Evolutionary conservation across 192 early-diverging fungal genomes (phyloP), one percentile per base, ranked within the genome.

Genomic region (Umbelopsis vinacea): DNA sequence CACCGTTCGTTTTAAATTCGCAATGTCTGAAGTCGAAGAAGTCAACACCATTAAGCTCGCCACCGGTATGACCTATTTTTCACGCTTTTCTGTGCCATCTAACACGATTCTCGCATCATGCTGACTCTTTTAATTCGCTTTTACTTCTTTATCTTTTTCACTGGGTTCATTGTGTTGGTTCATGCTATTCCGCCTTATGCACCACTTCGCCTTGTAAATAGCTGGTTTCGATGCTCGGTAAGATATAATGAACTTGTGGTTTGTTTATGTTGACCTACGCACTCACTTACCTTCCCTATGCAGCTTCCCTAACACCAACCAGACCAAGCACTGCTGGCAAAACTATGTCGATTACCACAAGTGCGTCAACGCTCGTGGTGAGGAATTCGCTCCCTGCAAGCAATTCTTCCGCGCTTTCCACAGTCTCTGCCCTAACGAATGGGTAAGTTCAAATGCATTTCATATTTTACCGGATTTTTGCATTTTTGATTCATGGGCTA

Each of bases 311-410:
- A 99, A 99, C 92, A 91, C 90, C 79, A 97, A 99, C 88, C 96
- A 99, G 91, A 97, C 94, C 76, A 96, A 95, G 90, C 92, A 94
- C 91, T 99, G 97, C 91, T 97, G 96, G 95, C 97, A 99, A 89
- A 95, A 96, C 90, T 99, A 97, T 84, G 90, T 91, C 69, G 97
- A 99, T 84, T 97, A 94, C 82, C 85, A 85, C 85, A 89, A 90
- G 84, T 99, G 98, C 80, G 88, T 96, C 43, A 85, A 87, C 55
- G 93, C 92, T 74, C 96, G 95, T 90, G 98, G 98, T 78, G 96
- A 98, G 84, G 96, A 97, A 73, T 98, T 88, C 77, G 84, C 90
- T 47, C 93, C 94, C 35, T 99, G 98, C 91, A 86, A 91, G 78
- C 91, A 94, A 78, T 99, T 99, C 85, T 87, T 85, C 79, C 86